A percentile compares a stretch with the other conserved stretches of the same genome.
These are phyloP conservation scores for Penicillium cinerascens DNA, from an alignment of 495 filamentous ascomycete genomes.

Conservation along the genomic window DNA sequence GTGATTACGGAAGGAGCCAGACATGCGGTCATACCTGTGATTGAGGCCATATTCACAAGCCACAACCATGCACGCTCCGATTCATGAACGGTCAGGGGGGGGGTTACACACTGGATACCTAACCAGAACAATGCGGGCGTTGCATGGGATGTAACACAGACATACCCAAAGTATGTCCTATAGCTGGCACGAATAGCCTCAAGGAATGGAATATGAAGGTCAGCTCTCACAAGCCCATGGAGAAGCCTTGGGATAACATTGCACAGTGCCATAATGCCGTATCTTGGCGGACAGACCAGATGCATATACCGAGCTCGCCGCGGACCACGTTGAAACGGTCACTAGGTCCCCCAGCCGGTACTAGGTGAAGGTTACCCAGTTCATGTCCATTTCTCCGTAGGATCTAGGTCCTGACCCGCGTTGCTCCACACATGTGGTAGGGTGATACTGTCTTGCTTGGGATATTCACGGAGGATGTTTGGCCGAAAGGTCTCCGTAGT, in stretches of 20 bases:
- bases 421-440: conserved; percentile 50
- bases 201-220: conserved; percentile 46
- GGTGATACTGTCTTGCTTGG: conserved; percentile 47
- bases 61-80: conserved; percentile 13
- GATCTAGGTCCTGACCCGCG: conserved; percentile 42
- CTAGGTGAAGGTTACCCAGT: conserved; percentile 34
- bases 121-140: conserved; percentile 49
- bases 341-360: conserved; percentile 29
- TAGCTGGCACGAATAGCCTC: conserved; percentile 42
- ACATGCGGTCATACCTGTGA: conserved; percentile 2
- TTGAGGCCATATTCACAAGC: conserved; percentile 17
- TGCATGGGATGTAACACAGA: conserved; percentile 39
- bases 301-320: conserved; percentile 10
- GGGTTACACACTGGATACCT: conserved; percentile 17
- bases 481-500: too few relatives aligned
- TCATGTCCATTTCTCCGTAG: conserved; percentile 48
- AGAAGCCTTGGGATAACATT: conserved; percentile 29
- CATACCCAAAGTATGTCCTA: conserved; percentile 52
- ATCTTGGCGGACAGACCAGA: conserved; percentile 10
- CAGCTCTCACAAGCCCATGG: conserved; percentile 48
- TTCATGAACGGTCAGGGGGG: conserved; percentile 14
- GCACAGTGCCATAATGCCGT: conserved; percentile 9
- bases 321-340: conserved; percentile 14
- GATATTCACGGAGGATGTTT: too few relatives aligned
- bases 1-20: too few relatives aligned